These are phyloP conservation scores for Ustilago crameri DNA, from an alignment of 1,284 basidiomycete species.

Conservation along the genomic window DNA sequence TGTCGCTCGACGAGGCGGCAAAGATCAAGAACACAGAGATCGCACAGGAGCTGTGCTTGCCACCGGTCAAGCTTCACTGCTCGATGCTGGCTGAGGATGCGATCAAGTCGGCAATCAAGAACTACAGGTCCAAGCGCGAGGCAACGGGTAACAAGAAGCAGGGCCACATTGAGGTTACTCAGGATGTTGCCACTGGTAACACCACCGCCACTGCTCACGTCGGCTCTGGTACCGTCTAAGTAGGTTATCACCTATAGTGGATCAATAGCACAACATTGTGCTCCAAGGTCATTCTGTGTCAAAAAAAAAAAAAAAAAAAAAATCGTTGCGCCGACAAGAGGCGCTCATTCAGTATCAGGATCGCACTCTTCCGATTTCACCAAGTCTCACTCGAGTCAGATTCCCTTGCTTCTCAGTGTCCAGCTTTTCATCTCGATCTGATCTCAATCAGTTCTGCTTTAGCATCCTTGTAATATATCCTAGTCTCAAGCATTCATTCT, in stretches of 20 bases:
- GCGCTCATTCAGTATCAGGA: too few species aligned
- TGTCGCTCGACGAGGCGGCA: conserved; percentile 91
- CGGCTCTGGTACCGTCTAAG: conserved; percentile 64
- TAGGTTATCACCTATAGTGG: too few species aligned
- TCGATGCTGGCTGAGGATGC: conserved; percentile 97
- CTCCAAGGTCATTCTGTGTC: too few species aligned
- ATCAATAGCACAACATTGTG: too few species aligned
- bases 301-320: too few species aligned
- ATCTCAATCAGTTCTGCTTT: not conserved
- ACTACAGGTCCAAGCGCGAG: conserved; percentile 63
- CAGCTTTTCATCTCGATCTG: not conserved
- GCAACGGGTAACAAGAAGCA: conserved; percentile 61
- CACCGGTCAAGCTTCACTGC: conserved; percentile 86
- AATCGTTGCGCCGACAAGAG: too few species aligned
- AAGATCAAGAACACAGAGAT: conserved; percentile 99
- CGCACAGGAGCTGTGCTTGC: conserved; percentile 85
- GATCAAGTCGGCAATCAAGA: conserved; percentile 74
- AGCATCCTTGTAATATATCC: conserved; percentile 42
- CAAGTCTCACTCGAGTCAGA: too few species aligned
- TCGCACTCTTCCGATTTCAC: too few species aligned
- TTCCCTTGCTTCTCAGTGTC: not conserved
- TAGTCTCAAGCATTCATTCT: not conserved
- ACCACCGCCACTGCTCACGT: conserved; percentile 77
- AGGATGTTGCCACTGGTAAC: conserved; percentile 76
- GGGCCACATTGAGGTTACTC: conserved; percentile 81